These are phyloP conservation scores for Earliella scabrosa DNA, from an alignment of 1,284 basidiomycete genomes.

Conservation along the genomic window DNA sequence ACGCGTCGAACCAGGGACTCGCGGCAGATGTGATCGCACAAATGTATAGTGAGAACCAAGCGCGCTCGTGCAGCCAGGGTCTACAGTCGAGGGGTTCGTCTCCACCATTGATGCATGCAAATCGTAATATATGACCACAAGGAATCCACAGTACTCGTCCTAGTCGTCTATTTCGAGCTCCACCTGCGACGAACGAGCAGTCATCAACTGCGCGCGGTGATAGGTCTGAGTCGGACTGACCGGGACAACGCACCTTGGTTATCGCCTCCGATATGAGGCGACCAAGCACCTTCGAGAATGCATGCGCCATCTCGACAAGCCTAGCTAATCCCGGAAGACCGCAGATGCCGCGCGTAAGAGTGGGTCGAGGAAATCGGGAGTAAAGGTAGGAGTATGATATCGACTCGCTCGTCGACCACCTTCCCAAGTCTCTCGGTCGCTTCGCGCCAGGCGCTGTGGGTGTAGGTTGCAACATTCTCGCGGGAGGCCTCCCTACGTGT, in stretches of 20 bases:
- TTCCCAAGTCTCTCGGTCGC: neutral
- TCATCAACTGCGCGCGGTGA: neutral
- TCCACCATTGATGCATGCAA: no score
- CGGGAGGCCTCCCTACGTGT: no score
- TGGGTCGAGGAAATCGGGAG: neutral
- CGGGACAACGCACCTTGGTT: neutral
- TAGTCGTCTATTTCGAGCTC: no score
- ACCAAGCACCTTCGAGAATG: neutral
- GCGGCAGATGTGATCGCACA: no score
- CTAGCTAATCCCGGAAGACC: neutral
- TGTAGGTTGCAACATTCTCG: no score
- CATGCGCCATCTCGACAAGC: neutral
- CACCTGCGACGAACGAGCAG: neutral
- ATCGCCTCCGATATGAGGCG: neutral
- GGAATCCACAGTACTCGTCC: no score
- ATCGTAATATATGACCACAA: no score
- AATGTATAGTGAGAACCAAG: no score
- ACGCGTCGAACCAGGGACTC: no score
- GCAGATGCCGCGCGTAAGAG: no score
- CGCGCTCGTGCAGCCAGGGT: no score
- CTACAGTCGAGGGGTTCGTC: no score
- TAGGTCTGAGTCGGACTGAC: neutral
- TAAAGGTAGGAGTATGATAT: neutral
- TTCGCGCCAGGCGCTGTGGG: neutral
- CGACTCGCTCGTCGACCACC: neutral